Conservation (phyloP, 2,329 filamentous ascomycete species). For the Epichloe elymi region DNA sequence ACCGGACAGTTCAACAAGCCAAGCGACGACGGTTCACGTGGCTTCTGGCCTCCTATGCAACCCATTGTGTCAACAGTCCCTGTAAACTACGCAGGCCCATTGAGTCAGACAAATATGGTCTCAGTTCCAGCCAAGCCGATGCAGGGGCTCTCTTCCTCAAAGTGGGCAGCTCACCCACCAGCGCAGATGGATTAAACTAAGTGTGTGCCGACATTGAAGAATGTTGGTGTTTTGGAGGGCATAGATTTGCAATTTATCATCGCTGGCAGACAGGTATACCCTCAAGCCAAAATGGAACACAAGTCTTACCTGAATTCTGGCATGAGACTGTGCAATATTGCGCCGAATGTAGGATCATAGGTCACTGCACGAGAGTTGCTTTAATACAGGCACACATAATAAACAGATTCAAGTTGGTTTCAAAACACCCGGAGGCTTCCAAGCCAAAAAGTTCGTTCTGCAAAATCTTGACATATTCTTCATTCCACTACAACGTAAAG, state of each 20-base stretch:
- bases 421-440: neutral
- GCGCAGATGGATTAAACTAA: neutral
- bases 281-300: neutral
- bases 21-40: neutral
- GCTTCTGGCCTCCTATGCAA: neutral
- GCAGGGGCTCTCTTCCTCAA: constrained; percentile 1
- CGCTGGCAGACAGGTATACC: neutral
- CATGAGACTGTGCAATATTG: neutral
- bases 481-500: neutral
- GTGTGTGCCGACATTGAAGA: neutral
- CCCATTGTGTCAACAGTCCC: neutral
- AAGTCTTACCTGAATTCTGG: neutral
- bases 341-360: neutral
- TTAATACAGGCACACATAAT: neutral
- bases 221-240: neutral
- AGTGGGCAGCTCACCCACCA: neutral
- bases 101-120: neutral
- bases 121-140: neutral
- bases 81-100: neutral
- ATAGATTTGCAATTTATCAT: neutral
- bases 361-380: neutral
- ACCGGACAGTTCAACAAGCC: neutral
- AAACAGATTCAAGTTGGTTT: neutral
- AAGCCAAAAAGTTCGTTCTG: neutral
- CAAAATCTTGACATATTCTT: neutral